A percentile compares a stretch with the other conserved stretches of the same genome.
phyloP scores from a whole-genome alignment of 2,329 filamentous ascomycete genomes.

The Ceratocystis cubensis region DNA sequence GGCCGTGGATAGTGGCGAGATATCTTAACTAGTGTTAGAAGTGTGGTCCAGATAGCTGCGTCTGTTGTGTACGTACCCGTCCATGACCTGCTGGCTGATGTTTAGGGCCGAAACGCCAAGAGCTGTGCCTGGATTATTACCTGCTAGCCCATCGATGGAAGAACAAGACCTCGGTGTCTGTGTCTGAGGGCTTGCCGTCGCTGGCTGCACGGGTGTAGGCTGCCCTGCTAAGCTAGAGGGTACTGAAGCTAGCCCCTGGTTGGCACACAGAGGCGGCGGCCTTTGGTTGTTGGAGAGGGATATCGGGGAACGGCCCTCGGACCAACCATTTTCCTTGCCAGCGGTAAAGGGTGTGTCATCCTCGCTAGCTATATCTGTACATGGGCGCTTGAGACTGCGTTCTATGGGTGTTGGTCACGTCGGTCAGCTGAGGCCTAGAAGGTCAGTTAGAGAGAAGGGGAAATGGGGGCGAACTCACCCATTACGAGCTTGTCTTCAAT shows the following conservation, averaged over 20 bases:
- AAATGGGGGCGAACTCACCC: conserved; percentile 7
- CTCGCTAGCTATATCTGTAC: conserved; percentile 36
- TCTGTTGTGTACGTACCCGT: conserved; percentile 36
- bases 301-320: not conserved
- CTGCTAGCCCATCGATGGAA: not conserved
- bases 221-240: not conserved
- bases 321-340: not conserved
- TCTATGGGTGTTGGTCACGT: not conserved
- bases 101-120: not conserved
- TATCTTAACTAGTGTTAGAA: not conserved
- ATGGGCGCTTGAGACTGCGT: conserved; percentile 33
- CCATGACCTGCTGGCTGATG: conserved; percentile 4
- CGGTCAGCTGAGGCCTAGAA: not conserved
- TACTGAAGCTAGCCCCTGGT: not conserved
- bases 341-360: conserved; percentile 21
- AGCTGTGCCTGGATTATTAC: not conserved
- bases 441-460: too few species aligned
- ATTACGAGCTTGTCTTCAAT: conserved; percentile 65
- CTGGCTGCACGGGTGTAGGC: not conserved
- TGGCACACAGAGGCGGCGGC: not conserved
- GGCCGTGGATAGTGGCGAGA: conserved; percentile 50
- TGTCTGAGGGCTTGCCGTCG: not conserved
- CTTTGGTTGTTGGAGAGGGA: not conserved
- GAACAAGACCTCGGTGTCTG: not conserved
- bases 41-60: not conserved